Base-by-base conservation (phyloP, 2,329 filamentous ascomycete genomes). In the Paradendryphiella salina region DNA sequence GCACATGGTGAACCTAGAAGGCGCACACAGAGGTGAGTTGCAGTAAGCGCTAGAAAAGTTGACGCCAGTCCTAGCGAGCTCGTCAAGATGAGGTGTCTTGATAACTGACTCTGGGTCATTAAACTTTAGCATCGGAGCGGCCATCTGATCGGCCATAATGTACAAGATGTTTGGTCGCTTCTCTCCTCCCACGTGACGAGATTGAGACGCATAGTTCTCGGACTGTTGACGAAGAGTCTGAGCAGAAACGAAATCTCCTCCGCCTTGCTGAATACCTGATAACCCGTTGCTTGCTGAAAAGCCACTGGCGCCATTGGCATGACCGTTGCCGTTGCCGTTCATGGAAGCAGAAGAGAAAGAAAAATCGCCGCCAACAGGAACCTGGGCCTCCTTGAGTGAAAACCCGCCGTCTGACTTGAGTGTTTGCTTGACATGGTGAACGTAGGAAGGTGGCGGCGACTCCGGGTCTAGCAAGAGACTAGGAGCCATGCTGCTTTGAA, bases 121-220 rank as follows among this genome's bases (percentile, higher is more conserved):
- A 79, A 96, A 93, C 78, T 91, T 93, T 62, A 96, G 84, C 63
- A 92, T 82, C 14, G 92, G 92, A 21, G 92, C 92, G 14, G 92
- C 89, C 73, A 96, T 85, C 78, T 96, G 92, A 76, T 96, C 92
- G 46, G 92, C 92, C 91, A 96, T 96, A 77, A 96, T 95, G 79
- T 94, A 96, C 38, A 92, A 80, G 61, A 93, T 89, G 74, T 92
- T 92, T 54, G 88, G 88, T 70, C 81, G 81, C 41, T 63, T 70
- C 5, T 57, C 33, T 17, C 51, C 54, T 26, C 58, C 46, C 8
- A 54, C 35, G 20, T 29, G 44, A 6, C 54, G 46, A 13, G 42
- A 38, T 11, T 57, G 57, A 9, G 63, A 57, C 6, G 61, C 67
- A 49, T 63, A 66, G 14, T 13, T 54, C 38, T 59, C 63, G 46